Base-by-base conservation (phyloP, 2,329 filamentous ascomycete species). In the Bipolaris bicolor region DNA sequence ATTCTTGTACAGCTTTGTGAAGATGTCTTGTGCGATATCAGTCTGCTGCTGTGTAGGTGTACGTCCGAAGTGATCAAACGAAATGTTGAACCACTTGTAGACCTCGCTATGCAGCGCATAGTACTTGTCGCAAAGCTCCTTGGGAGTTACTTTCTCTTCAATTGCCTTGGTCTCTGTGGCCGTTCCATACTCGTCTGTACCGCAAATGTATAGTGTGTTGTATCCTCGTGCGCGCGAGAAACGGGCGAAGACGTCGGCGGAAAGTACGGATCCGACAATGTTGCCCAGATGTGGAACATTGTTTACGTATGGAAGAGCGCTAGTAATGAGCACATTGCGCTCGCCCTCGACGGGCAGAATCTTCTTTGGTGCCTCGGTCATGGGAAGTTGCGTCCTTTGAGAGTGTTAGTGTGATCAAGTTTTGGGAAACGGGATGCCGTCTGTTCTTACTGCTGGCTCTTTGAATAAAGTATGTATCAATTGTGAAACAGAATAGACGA, bases 1-100 rank as follows among this genome's bases (percentile, higher is more conserved):
- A 69, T 97, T 97, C 63, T 95, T 85, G 79, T 92, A 84, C n/a
- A 99, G 85, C 75, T 92, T 88, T 54, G 83, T 81, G 78, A 98
- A 98, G 65, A 98, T 93, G 62, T 91, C 87, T 78, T 98, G 95
- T 9, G 93, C 91, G 68, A 99, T 98, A 65, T 92, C 86, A 20
- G 92, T 97, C 78, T 98, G 95, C 70, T 95, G 86, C 52, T 86
- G 79, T 16, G 94, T 98, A 3, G 93, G 92, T 5, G 95, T 98
- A 58, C 93, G 89, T 61, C 93, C 95, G 74, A 98, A 99, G 77
- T 93, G 89, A 79, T 98, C 94, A 74, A 98, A 98, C 57, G 86
- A 88, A 72, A 98, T 94, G 73, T 92, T 87, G 80, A 99, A 99
- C 92, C 94, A 97, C 76, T 96, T 86, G 78, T 98, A 98, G 65